Percentiles rank a stretch among this genome's conserved stretches.
phyloP scores from a whole-genome alignment of 2,329 filamentous ascomycete genomes.

The Cucurbitaria berberidis region DNA sequence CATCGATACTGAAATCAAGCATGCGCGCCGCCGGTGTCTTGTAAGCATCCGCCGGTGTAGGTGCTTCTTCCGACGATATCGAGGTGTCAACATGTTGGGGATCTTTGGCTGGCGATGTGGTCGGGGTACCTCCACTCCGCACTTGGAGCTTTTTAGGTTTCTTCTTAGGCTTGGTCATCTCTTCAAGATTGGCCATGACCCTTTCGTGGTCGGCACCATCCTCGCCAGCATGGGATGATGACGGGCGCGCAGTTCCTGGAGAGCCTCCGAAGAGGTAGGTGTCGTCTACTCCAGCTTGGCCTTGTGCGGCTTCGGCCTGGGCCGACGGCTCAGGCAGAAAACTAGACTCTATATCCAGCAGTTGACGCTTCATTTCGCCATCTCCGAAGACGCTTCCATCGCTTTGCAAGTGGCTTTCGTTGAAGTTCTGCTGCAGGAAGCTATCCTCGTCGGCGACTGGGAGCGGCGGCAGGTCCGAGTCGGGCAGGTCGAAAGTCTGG shows the following conservation, averaged over 20 bases:
- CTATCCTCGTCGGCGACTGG: constrained; percentile 50
- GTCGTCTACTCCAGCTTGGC: constrained; percentile 50
- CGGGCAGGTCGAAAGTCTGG: constrained; percentile 41
- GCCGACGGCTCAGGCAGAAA: constrained; percentile 63
- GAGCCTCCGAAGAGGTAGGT: constrained; percentile 55
- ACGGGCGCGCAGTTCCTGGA: constrained; percentile 35
- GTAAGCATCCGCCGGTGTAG: constrained; percentile 52
- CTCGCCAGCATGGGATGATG: constrained; percentile 15
- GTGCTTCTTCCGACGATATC: constrained; percentile 38
- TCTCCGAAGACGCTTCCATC: constrained; percentile 59
- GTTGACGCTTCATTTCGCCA: constrained; percentile 63
- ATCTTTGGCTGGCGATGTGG: constrained; percentile 16
- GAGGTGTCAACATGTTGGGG: constrained; percentile 32
- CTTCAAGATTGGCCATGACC: constrained; percentile 25
- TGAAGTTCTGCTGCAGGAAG: constrained; percentile 43
- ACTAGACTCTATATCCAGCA: constrained; percentile 69
- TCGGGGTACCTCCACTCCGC: constrained; percentile 23
- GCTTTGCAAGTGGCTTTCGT: constrained; percentile 37
- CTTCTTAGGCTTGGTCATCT: constrained; percentile 27
- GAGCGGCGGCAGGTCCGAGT: constrained; percentile 50
- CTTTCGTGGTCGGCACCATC: constrained; percentile 15
- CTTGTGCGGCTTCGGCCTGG: constrained; percentile 30
- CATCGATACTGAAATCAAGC: constrained; percentile 29
- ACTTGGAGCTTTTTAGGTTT: constrained; percentile 31
- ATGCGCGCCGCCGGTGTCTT: constrained; percentile 48